phyloP scores from a whole-genome alignment of 805 yeast species.

The Candida vartiovaarae region DNA sequence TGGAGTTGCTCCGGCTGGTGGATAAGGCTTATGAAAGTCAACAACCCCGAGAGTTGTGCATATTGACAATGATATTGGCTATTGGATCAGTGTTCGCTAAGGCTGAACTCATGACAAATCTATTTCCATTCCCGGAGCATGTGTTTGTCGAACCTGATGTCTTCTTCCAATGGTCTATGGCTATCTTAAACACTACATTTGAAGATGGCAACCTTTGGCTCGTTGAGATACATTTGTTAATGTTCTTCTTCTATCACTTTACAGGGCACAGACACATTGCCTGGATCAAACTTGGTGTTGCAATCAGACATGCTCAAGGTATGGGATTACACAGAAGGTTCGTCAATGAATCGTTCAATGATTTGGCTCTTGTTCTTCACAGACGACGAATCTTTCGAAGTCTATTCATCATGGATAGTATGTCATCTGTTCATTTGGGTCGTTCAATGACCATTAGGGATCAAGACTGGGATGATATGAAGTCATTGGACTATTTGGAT shows the following conservation, averaged over 20 bases:
- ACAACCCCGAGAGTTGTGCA: not conserved
- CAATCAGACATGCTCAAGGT: constrained; percentile 37
- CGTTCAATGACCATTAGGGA: constrained; percentile 31
- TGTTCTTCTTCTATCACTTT: constrained; percentile 34
- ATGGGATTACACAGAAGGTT: constrained; percentile 34
- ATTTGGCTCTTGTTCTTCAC: constrained; percentile 20
- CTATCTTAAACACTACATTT: constrained; percentile 25
- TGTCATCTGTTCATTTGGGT: constrained; percentile 30
- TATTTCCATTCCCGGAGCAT: constrained; percentile 20
- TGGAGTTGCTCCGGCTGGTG: constrained; percentile 24
- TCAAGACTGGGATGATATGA: constrained; percentile 33
- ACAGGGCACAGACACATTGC: constrained; percentile 34
- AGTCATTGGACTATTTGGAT: constrained; percentile 13
- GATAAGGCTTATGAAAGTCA: constrained; percentile 23
- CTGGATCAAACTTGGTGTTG: constrained; percentile 36
- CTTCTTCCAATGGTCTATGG: constrained; percentile 31
- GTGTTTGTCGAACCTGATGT: constrained; percentile 24
- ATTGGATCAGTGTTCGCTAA: constrained; percentile 34
- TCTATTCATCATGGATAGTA: constrained; percentile 29
- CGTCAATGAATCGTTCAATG: constrained; percentile 32
- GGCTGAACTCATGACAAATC: constrained; percentile 20
- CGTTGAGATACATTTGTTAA: constrained; percentile 33
- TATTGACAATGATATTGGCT: constrained; percentile 17
- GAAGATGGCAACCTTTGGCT: constrained; percentile 37
- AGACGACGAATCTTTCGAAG: constrained; percentile 31